phyloP scores from a whole-genome alignment of 768 basidiomycete genomes.

The Hemileccinum impolitum region DNA sequence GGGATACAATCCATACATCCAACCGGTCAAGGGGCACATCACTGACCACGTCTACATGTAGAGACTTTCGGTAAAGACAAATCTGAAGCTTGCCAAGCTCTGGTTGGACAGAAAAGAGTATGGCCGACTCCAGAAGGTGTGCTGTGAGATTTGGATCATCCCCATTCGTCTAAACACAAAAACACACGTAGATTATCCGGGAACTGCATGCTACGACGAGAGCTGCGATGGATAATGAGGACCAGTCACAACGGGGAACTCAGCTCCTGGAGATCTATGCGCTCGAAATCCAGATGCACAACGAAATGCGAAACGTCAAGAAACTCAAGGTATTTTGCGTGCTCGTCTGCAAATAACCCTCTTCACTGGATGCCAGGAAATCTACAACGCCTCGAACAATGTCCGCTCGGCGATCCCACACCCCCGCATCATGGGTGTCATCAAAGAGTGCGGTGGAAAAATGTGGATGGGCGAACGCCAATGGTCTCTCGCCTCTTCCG shows the following conservation, averaged over 20 bases:
- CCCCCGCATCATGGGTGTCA: slow-evolving; percentile 97
- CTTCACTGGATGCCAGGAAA: slow-evolving; percentile 60
- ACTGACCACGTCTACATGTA: slow-evolving; percentile 29
- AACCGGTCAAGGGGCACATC: neutral
- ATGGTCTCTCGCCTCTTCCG: slow-evolving; percentile 95
- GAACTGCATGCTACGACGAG: slow-evolving; percentile 70
- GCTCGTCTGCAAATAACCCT: neutral
- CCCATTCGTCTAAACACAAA: neutral
- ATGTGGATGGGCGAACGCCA: slow-evolving; percentile 99
- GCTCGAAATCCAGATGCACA: slow-evolving; percentile 99
- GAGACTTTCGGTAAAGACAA: slow-evolving; percentile 94
- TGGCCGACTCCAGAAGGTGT: slow-evolving; percentile 72
- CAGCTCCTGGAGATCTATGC: slow-evolving; percentile 96
- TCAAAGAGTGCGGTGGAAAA: slow-evolving; percentile 98
- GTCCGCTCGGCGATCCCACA: slow-evolving; percentile 97
- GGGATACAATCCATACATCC: too few relatives aligned
- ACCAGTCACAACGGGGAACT: slow-evolving; percentile 91
- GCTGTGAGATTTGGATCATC: slow-evolving; percentile 3
- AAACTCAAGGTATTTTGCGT: slow-evolving; percentile 73
- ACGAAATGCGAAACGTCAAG: slow-evolving; percentile 92
- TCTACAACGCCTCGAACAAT: slow-evolving; percentile 91
- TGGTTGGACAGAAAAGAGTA: slow-evolving; percentile 98
- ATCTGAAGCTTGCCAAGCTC: slow-evolving; percentile 93
- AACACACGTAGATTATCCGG: slow-evolving; percentile 56
- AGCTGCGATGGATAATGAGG: slow-evolving; percentile 60